Evolutionary conservation across 306 rosid genomes (phyloP).

Genomic region (Calophaca sinica): DNA sequence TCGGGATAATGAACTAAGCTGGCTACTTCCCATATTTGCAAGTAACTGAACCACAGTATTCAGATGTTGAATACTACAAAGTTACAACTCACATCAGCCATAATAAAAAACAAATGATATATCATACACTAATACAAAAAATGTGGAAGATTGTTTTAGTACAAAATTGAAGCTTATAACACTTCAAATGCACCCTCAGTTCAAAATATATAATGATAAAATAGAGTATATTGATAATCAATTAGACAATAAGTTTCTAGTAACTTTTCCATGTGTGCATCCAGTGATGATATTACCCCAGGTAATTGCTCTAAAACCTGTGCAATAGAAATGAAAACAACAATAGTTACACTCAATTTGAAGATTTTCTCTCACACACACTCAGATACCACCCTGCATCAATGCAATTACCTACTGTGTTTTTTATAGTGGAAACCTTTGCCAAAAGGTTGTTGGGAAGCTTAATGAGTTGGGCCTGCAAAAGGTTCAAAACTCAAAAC

Average conservation of each 20-base stretch:
- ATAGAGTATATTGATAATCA: too few species aligned
- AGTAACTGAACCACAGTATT: slow-evolving; percentile 79
- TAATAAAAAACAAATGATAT: slow-evolving; percentile 34
- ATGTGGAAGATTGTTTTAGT: too few species aligned
- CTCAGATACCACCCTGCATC: neutral
- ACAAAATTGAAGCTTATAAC: neutral
- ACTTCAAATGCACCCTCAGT: slow-evolving; percentile 1
- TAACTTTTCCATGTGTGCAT: too few species aligned
- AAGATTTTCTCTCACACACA: slow-evolving; percentile 7
- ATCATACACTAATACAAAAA: slow-evolving; percentile 6
- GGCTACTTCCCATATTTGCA: slow-evolving; percentile 84
- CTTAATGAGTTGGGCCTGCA: slow-evolving; percentile 75
- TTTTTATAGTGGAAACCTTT: slow-evolving; percentile 67
- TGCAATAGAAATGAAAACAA: slow-evolving; percentile 46
- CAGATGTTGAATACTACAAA: slow-evolving; percentile 74
- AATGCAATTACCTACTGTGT: slow-evolving; percentile 71
- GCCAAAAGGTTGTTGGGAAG: slow-evolving; percentile 85
- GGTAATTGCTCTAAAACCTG: slow-evolving; percentile 93
- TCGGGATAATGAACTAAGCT: slow-evolving; percentile 69
- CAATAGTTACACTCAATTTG: neutral
- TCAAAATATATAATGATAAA: too few species aligned
- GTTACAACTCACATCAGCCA: slow-evolving; percentile 33
- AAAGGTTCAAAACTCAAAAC: neutral
- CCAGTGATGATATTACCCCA: too few species aligned
- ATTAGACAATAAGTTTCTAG: too few species aligned